phyloP scores from a whole-genome alignment of 495 filamentous ascomycete species.

The Aspergillus baeticus region DNA sequence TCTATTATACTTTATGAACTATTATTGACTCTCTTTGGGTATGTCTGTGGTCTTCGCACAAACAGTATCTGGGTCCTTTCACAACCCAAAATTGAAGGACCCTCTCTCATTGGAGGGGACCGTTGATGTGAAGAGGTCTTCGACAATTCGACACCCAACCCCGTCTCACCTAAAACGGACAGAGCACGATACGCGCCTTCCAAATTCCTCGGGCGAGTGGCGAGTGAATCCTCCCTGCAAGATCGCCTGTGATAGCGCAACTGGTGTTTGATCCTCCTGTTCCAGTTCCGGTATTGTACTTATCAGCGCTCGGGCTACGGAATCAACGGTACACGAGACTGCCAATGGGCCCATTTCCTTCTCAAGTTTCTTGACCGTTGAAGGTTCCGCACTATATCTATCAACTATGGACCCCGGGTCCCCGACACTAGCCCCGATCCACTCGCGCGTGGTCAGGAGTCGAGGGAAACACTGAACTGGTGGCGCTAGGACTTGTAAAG shows the following conservation, averaged over 20 bases:
- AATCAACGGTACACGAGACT: not conserved
- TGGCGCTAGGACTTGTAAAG: not conserved
- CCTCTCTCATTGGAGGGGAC: too few relatives aligned
- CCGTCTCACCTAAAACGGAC: not conserved
- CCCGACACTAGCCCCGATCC: constrained; percentile 8
- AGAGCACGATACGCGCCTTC: not conserved
- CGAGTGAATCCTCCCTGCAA: not conserved
- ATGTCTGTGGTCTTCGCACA: not conserved
- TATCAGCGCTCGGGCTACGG: not conserved
- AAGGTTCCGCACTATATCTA: constrained; percentile 8
- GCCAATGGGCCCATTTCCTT: not conserved
- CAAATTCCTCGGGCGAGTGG: not conserved
- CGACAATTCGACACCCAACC: too few relatives aligned
- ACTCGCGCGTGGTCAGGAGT: constrained; percentile 12
- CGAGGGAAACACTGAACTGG: constrained; percentile 2
- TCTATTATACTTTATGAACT: constrained; percentile 4
- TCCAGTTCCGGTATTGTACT: not conserved
- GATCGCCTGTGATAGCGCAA: not conserved
- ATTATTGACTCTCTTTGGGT: not conserved
- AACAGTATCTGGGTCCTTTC: too few relatives aligned
- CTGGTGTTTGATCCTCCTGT: not conserved
- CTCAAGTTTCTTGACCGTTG: constrained; percentile 4
- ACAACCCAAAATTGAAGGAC: too few relatives aligned
- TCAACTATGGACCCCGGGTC: constrained; percentile 9
- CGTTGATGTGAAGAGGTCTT: too few relatives aligned